Conservation (phyloP, 2,329 filamentous ascomycete genomes). For the Diaporthe aspalathi region DNA sequence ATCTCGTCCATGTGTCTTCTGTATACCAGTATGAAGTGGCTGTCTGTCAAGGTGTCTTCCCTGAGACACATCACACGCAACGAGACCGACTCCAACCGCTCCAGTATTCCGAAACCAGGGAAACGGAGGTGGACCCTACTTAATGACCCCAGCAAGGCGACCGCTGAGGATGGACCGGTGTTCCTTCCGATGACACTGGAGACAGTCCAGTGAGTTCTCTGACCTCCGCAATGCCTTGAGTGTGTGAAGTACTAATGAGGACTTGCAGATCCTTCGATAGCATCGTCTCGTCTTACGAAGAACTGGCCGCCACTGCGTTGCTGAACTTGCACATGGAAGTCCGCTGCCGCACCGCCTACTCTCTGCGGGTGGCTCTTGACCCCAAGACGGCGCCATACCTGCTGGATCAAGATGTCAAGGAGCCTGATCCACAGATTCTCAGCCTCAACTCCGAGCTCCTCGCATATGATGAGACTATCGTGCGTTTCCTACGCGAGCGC, state of each 20-base stretch:
- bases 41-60: slow-evolving; percentile 83
- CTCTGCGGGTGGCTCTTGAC: slow-evolving; percentile 73
- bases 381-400: slow-evolving; percentile 71
- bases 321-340: slow-evolving; percentile 90
- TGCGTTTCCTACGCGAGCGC: slow-evolving; percentile 75
- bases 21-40: slow-evolving; percentile 98
- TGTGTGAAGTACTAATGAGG: slow-evolving; percentile 2
- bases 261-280: slow-evolving; percentile 79
- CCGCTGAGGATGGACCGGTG: slow-evolving; percentile 73
- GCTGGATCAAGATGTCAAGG: slow-evolving; percentile 77
- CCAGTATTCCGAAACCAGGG: slow-evolving; percentile 65
- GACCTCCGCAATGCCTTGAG: neutral
- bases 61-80: slow-evolving; percentile 85
- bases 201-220: slow-evolving; percentile 76
- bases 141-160: slow-evolving; percentile 69
- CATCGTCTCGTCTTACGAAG: slow-evolving; percentile 84
- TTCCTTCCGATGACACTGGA: slow-evolving; percentile 90
- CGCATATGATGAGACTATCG: slow-evolving; percentile 86
- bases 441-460: slow-evolving; percentile 85
- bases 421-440: slow-evolving; percentile 84
- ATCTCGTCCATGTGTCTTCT: slow-evolving; percentile 87
- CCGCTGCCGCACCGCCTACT: slow-evolving; percentile 85
- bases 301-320: slow-evolving; percentile 82
- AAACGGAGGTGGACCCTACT: slow-evolving; percentile 87
- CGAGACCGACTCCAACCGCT: slow-evolving; percentile 73